phyloP scores from a whole-genome alignment of 179 eudicot species.

The Monotropa hypopitys region DNA sequence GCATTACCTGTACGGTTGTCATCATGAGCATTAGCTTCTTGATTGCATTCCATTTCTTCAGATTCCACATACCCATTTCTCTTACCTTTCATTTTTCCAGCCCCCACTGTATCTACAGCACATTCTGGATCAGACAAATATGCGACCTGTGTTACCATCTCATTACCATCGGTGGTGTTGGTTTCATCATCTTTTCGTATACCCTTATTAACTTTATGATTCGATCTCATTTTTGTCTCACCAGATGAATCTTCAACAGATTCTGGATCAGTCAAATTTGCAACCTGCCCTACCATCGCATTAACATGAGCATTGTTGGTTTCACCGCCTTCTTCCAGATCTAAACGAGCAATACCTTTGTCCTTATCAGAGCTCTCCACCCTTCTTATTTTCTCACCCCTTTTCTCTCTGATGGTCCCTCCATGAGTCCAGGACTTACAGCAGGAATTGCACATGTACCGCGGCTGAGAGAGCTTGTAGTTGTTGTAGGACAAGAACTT shows the following conservation, averaged over 20 bases:
- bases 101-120: not conserved
- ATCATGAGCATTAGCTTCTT: not conserved
- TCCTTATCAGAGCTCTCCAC: constrained; percentile 4
- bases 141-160: not conserved
- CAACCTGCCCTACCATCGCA: constrained; percentile 9
- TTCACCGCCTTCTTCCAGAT: not conserved
- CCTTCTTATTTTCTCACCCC: constrained; percentile 13
- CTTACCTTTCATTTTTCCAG: not conserved
- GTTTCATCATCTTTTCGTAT: not conserved
- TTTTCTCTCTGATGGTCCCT: not conserved
- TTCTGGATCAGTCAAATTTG: not conserved
- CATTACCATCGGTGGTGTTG: not conserved
- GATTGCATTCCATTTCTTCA: not conserved
- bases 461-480: not conserved
- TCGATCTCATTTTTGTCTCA: not conserved
- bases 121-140: not conserved
- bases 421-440: not conserved
- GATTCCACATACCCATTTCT: not conserved
- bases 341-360: not conserved
- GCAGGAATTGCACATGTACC: not conserved
- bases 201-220: not conserved
- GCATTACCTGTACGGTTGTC: not conserved
- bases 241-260: not conserved
- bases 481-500: constrained; percentile 1
- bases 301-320: constrained; percentile 1